Evolutionary conservation across 1,284 basidiomycete genomes (phyloP), one percentile per base, ranked within the genome.

Genomic region (Pisolithus thermaeus): DNA sequence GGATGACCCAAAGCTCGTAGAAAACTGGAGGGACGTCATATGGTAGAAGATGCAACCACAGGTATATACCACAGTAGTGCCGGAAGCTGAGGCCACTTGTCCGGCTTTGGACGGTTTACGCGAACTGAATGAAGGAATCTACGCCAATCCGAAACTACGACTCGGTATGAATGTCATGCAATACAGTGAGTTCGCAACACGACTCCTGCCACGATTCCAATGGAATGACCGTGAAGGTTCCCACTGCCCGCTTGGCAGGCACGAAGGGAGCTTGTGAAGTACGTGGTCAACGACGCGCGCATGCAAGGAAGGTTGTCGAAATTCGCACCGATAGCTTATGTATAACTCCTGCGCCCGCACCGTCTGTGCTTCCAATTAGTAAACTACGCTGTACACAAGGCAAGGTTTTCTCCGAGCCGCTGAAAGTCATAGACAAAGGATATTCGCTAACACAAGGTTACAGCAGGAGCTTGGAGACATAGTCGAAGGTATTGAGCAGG

Each of bases 1-100:
- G 81, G 70, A 85, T 53, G 86, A 91, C 63, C 75, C 82, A 11
- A 64, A 72, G 28, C 76, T 91, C 12, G 80, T 91, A 12, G 87
- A 90, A 65, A 83, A 85, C 50, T 91, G 83, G 56, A 75, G 79
- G 32, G 20, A 46, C 37, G 46, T 61, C 1, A 50, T 65, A 49
- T 65, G 62, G 62, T 65, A 56, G 42, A 46, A n/a, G 23, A 11
- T 27, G n/a, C 6, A 14, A 14, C 25, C 42, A n/a, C 38, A 28
- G 18, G 6, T 30, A 30, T 25, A 43, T 27, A 7, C 25, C 25
- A 4, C 25, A 14, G 12, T 35, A 35, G 32, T 35, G 32, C 12
- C 1, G 5, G 32, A 35, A 35, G 12, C 11, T 35, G 11, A 35
- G 32, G 16, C 32, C n/a, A 5, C 38, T 8, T 9, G 38, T 27